Base-by-base conservation (phyloP, 257 asterid species). In the Prunella vulgaris region DNA sequence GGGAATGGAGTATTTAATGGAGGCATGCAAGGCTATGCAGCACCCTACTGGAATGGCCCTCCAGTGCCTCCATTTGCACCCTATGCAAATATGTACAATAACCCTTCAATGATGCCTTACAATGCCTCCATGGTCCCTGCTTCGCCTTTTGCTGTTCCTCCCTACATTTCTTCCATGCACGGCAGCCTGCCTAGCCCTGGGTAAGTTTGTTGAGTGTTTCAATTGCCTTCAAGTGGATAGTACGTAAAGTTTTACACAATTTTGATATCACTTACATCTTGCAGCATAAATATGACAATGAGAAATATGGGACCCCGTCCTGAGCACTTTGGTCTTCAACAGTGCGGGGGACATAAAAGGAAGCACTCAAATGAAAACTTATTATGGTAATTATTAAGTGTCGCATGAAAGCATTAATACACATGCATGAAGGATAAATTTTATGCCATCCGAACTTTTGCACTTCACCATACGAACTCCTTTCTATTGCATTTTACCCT, bases 41-140 rank as follows among this genome's bases (percentile, higher is more conserved):
- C 93, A 48, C 85, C 90, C 4, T 88, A 82, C 70, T 93, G 95
- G 95, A 83, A 82, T 76, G 76, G 77, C 78, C 72, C 84, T 73
- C 62, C 83, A 21, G 54, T 76, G 70, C 79, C 93, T 58, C 81
- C 84, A 10, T 61, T 62, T 60, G 70, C 81, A 60, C 90, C 90
- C 15, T 84, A 79, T 75, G 83, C 81, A 74, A 78, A 78, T 81
- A 79, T 87, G 79, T 88, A 88, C 38, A 53, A 69, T 52, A 81
- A 68, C 78, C 90, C 91, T 60, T 74, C 84, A 25, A 83, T 81
- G 90, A 84, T 86, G 90, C 82, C 85, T 20, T 90, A 83, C 86
- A 84, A 77, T 80, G 84, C 88, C 42, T 52, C 83, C 66, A 63
- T 85, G 74, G 81, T 84, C 72, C 89, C 90, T 7, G 65, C 61